Base-by-base conservation (phyloP, 352 stramenopile species). In the Globisporangium apiculatum region DNA sequence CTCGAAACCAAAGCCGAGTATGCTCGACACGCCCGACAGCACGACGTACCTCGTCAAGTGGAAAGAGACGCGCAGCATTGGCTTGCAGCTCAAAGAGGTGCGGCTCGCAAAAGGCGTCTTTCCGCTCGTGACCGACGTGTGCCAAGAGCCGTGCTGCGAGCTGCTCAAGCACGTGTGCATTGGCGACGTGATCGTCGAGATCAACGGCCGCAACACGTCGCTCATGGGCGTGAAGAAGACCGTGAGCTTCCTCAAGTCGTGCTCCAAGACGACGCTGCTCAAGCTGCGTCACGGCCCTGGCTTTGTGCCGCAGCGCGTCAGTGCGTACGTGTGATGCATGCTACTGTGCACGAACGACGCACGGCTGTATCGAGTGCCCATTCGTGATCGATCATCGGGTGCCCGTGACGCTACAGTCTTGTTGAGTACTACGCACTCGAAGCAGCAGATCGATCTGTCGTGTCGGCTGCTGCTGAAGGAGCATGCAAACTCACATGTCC, bases 161-260 rank as follows among this genome's bases (percentile, higher is more conserved):
- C 51, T 75, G 51, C 64, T 95, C 40, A 85, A 87, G 57, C 85
- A 93, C 68, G 83, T 95, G 60, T 89, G 79, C 58, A 67, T 93
- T 14, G 85, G 85, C 12, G 85, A 95, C 55, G 68, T 95, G 54
- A 90, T 95, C 51, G 65, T 95, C 37, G 85, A 95, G 66, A 93
- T 95, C 56, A 95, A 95, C 57, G 83, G 83, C n/a, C 80, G 81
- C 60, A 91, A 95, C 55, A 92, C 82, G 51, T 92, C 85, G 12
- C 83, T 79, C 12, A 95, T 95, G 85, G 83, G 85, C 37, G 85
- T 95, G 37, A 95, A 95, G 66, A 95, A 95, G 69, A 95, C 85
- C 31, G 81, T 92, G 45, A 88, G 73, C 59, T 95, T 95, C 60
- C 66, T 95, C 35, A 89, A 86, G 60, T 86, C 85, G 37, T 91